These are phyloP conservation scores for Aspergillus coremiiformis DNA, from an alignment of 495 filamentous ascomycete genomes.

Conservation along the genomic window DNA sequence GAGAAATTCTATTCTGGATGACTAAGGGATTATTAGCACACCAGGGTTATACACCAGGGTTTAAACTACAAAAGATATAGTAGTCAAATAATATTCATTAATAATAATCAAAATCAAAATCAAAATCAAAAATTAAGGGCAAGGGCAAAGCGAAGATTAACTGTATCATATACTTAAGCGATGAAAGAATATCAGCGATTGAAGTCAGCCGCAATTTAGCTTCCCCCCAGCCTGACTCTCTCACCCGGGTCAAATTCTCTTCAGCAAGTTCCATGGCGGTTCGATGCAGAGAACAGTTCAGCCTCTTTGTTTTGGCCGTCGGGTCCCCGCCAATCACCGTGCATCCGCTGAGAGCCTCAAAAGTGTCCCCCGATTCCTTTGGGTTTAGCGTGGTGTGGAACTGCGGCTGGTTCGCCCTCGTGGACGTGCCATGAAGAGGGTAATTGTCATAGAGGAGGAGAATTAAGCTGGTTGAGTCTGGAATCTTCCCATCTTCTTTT, in stretches of 20 bases:
- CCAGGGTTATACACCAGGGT: neutral
- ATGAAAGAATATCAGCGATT: neutral
- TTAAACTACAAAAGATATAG: neutral
- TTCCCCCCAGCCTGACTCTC: neutral
- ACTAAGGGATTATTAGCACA: neutral
- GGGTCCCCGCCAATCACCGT: constrained; percentile 9
- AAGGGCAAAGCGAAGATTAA: neutral
- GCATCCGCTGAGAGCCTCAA: constrained; percentile 15
- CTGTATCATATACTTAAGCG: too few species aligned
- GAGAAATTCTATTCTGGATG: neutral
- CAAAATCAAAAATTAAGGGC: neutral
- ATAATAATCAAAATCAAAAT: neutral
- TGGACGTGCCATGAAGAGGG: constrained; percentile 16
- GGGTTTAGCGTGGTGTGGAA: constrained; percentile 9
- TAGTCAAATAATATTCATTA: neutral
- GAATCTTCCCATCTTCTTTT: neutral
- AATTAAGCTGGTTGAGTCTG: neutral
- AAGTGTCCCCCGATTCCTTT: constrained; percentile 1
- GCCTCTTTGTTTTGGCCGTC: constrained; percentile 17
- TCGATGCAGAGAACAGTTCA: constrained; percentile 24
- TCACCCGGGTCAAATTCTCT: neutral
- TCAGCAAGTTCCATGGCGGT: constrained; percentile 19
- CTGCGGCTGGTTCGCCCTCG: constrained; percentile 10
- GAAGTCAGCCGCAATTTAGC: neutral
- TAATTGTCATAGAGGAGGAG: neutral